Evolutionary conservation across 1,284 basidiomycete species (phyloP).

Genomic region (Austroboletus niveus): DNA sequence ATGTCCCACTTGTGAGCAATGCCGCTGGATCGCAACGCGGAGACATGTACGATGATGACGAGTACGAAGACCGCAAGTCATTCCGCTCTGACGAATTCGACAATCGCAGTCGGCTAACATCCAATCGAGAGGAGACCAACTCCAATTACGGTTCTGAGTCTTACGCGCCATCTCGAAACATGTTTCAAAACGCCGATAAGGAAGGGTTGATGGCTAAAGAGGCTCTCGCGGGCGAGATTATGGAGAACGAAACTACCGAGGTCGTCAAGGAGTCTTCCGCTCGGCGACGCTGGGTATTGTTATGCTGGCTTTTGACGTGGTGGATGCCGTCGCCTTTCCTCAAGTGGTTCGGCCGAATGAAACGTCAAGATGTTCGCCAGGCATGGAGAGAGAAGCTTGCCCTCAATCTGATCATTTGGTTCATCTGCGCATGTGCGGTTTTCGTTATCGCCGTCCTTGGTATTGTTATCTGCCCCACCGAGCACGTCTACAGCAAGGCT

Average conservation of each 20-base stretch:
- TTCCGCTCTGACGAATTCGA: constrained; percentile 77
- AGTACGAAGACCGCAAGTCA: constrained; percentile 78
- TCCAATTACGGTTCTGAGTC: constrained; percentile 86
- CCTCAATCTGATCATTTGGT: constrained; percentile 96
- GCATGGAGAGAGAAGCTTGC: constrained; percentile 98
- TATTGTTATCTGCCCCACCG: constrained; percentile 88
- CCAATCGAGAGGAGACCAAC: constrained; percentile 70
- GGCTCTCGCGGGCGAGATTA: constrained; percentile 72
- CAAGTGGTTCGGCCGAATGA: constrained; percentile 81
- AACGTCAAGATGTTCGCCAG: constrained; percentile 90
- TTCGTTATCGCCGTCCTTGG: constrained; percentile 94
- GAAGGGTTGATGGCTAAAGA: constrained; percentile 78
- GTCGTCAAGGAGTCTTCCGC: constrained; percentile 79
- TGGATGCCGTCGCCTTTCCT: constrained; percentile 83
- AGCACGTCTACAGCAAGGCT: constrained; percentile 79
- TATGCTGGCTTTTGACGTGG: constrained; percentile 91
- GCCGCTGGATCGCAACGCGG: constrained; percentile 75
- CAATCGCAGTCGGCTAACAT: constrained; percentile 69
- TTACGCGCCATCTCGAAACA: constrained; percentile 91
- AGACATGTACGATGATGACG: constrained; percentile 63
- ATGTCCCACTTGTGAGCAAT: constrained; percentile 74
- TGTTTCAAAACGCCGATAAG: constrained; percentile 85
- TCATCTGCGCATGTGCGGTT: constrained; percentile 82
- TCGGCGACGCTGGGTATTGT: constrained; percentile 82
- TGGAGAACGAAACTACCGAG: constrained; percentile 85